Conservation (phyloP, 192 early-diverging fungal species). For the Mortierella hygrophila region DNA sequence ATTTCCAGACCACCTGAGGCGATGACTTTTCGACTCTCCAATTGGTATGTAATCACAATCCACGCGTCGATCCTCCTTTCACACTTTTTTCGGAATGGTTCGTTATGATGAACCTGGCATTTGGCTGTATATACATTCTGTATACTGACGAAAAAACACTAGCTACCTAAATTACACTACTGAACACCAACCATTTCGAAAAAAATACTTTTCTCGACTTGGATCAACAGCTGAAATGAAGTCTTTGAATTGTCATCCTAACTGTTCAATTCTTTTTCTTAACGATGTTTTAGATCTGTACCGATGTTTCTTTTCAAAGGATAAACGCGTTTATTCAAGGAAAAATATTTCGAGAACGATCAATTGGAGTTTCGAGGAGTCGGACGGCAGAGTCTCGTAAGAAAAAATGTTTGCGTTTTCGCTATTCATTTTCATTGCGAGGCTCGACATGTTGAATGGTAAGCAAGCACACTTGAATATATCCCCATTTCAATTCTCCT, state of each 20-base stretch:
- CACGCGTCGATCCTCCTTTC: neutral
- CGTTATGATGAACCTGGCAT: slow-evolving; percentile 56
- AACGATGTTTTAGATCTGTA: neutral
- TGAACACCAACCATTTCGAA: slow-evolving; percentile 14
- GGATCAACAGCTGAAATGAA: neutral
- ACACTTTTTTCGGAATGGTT: neutral
- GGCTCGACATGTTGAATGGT: neutral
- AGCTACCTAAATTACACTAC: slow-evolving; percentile 51
- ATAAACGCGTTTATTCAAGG: neutral
- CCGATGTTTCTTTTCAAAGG: neutral
- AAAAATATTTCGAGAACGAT: neutral
- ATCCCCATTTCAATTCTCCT: neutral
- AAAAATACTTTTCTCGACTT: neutral
- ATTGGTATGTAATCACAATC: slow-evolving; percentile 7
- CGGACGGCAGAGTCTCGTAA: neutral
- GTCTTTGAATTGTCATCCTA: neutral
- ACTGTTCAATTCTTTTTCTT: neutral
- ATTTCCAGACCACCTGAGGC: neutral
- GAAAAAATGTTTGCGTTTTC: neutral
- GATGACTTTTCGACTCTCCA: neutral
- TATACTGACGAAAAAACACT: slow-evolving; percentile 55
- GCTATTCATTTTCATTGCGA: neutral
- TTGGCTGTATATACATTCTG: slow-evolving; percentile 58
- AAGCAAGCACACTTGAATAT: neutral
- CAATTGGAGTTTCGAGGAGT: neutral